Conservation (phyloP, 2,329 filamentous ascomycete genomes). For the Thermochaetoides dissita region DNA sequence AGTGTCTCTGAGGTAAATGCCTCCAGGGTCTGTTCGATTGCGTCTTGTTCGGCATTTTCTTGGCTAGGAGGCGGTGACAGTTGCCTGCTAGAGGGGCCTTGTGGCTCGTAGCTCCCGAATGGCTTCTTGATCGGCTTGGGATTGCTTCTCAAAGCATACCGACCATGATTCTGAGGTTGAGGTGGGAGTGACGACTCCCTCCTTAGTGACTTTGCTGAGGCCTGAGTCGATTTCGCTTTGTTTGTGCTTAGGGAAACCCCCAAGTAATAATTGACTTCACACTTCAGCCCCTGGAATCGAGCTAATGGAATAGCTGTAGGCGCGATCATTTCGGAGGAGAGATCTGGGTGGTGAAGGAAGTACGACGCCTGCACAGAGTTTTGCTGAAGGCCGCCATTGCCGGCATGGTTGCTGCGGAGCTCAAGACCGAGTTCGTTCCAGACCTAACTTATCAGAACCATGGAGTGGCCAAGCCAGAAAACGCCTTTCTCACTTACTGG, state of each 20-base stretch:
- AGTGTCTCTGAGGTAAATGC: neutral
- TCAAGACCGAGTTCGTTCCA: constrained; percentile 14
- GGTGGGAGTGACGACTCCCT: neutral
- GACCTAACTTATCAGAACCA: constrained; percentile 7
- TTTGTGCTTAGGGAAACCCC: neutral
- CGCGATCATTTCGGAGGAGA: constrained; percentile 12
- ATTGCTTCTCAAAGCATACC: constrained; percentile 6
- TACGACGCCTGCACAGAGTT: constrained; percentile 4
- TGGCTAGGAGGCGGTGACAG: too few relatives aligned
- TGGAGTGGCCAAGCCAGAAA: neutral
- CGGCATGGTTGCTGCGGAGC: constrained; percentile 9
- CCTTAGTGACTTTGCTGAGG: neutral
- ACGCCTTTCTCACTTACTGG: constrained; percentile 5
- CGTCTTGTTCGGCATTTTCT: neutral
- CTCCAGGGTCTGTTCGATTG: neutral
- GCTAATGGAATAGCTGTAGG: constrained; percentile 4
- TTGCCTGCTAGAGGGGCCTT: too few relatives aligned
- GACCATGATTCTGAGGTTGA: too few relatives aligned
- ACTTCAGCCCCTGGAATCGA: constrained; percentile 10
- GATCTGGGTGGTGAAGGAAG: constrained; percentile 14
- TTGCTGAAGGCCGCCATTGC: neutral
- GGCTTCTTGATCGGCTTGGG: constrained; percentile 4
- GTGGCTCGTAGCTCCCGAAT: too few relatives aligned
- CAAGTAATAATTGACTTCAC: constrained; percentile 8
- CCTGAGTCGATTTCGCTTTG: neutral